Conservation (phyloP, 176 grass and related monocot genomes). For the Carex myosuroides region DNA sequence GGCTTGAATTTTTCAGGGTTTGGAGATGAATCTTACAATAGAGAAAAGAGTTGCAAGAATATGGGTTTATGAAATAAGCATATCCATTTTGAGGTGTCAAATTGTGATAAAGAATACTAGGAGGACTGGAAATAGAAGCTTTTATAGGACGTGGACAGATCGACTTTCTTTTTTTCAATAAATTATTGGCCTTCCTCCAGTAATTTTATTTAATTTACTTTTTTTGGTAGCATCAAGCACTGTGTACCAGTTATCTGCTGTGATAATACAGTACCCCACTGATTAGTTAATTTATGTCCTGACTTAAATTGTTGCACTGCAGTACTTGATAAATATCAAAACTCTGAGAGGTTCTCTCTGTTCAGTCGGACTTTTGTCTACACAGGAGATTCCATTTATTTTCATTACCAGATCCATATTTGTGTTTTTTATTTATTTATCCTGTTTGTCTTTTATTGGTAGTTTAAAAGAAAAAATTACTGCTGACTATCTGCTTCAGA, state of each 20-base stretch:
- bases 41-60: neutral
- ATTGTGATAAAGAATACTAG: neutral
- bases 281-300: neutral
- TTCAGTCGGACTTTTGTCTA: neutral
- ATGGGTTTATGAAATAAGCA: neutral
- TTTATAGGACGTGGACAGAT: neutral
- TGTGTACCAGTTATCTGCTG: neutral
- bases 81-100: neutral
- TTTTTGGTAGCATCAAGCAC: neutral
- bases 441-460: neutral
- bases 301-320: neutral
- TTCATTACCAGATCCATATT: neutral
- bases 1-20: neutral
- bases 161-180: neutral
- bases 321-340: slow-evolving; percentile 1
- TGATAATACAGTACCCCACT: neutral
- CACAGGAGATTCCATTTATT: neutral
- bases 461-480: neutral
- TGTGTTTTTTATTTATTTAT: neutral
- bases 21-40: neutral
- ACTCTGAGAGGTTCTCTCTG: neutral
- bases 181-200: neutral
- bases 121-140: neutral
- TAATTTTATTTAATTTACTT: neutral
- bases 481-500: neutral